phyloP scores from a whole-genome alignment of 2,329 filamentous ascomycete species.

The Sclerotinia sclerotiorum region DNA sequence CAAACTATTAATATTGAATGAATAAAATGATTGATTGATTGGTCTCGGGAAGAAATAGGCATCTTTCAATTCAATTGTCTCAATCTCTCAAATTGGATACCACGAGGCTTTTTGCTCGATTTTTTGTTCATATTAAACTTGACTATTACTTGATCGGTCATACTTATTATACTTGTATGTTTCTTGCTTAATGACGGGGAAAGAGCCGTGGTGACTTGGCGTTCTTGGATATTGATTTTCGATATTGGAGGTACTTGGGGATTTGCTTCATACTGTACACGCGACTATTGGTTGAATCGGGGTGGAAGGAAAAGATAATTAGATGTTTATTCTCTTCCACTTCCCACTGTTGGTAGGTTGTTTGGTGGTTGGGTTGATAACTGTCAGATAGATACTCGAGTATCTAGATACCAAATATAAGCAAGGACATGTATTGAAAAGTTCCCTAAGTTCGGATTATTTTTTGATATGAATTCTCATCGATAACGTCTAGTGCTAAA shows the following conservation, averaged over 20 bases:
- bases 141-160: neutral
- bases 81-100: constrained; percentile 2
- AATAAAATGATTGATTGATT: constrained; percentile 1
- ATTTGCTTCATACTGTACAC: neutral
- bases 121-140: neutral
- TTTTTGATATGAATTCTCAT: neutral
- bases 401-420: neutral
- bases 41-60: constrained; percentile 12
- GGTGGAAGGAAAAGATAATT: neutral
- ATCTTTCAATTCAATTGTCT: constrained; percentile 1
- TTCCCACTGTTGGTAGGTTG: neutral
- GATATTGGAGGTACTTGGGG: no score
- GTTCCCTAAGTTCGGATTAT: neutral
- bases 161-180: neutral
- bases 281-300: neutral
- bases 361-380: neutral
- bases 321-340: neutral
- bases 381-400: neutral
- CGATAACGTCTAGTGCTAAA: neutral
- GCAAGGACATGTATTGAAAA: neutral
- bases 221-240: neutral
- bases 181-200: neutral
- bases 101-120: neutral
- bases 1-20: constrained; percentile 1
- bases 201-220: neutral